Conservation (phyloP, 345 rosid genomes). For the Citropsis articulata region DNA sequence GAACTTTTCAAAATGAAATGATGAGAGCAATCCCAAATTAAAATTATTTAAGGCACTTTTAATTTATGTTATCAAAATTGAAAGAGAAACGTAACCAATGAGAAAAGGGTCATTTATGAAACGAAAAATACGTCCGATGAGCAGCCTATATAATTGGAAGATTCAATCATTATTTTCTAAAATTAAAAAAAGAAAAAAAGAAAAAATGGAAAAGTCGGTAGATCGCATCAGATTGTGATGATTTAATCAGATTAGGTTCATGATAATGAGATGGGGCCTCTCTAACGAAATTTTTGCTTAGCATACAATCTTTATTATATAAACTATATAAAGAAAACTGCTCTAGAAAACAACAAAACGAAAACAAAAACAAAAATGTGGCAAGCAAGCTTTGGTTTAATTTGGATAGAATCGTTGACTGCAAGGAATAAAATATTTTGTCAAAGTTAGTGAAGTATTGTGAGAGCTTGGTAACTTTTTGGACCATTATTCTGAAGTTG, state of each 20-base stretch:
- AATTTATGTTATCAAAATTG: conserved; percentile 10
- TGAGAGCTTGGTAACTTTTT: neutral
- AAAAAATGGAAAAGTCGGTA: conserved; percentile 41
- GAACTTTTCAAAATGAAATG: conserved; percentile 1
- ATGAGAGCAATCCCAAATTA: conserved; percentile 17
- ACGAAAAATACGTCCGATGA: conserved; percentile 10
- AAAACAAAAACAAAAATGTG: neutral
- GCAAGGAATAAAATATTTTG: neutral
- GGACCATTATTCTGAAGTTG: neutral
- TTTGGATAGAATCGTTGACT: neutral
- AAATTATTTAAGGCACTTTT: neutral
- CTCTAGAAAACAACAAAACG: neutral
- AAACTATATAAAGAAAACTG: no score
- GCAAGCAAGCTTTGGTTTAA: neutral
- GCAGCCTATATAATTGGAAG: no score
- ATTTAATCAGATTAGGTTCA: conserved; percentile 50
- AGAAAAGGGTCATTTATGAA: conserved; percentile 15
- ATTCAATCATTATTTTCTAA: neutral
- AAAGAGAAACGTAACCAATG: conserved; percentile 21
- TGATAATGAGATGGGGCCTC: conserved; percentile 36
- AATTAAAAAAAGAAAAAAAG: neutral
- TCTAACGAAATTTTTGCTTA: conserved; percentile 16
- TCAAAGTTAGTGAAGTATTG: neutral
- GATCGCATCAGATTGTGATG: conserved; percentile 66
- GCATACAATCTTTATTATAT: neutral